Conservation (phyloP, 768 basidiomycete species). For the Boletus bicolor region DNA sequence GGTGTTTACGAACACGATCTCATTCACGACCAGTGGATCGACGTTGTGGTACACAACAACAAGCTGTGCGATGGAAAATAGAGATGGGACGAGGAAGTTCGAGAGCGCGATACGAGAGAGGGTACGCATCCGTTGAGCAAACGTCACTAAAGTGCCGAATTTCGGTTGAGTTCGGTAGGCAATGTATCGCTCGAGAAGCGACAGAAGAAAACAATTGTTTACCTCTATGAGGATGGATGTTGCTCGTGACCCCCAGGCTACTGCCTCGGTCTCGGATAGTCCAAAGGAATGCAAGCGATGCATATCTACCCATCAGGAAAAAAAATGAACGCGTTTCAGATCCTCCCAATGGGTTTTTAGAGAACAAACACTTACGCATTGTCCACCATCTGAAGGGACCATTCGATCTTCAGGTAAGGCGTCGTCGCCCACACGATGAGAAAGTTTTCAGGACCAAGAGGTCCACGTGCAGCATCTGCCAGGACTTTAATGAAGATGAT, state of each 20-base stretch:
- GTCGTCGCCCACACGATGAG: slow-evolving; percentile 18
- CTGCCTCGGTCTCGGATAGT: slow-evolving; percentile 16
- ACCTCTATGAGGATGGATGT: slow-evolving; percentile 17
- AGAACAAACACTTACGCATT: slow-evolving; percentile 21
- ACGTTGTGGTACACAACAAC: slow-evolving; percentile 29
- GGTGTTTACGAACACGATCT: slow-evolving; percentile 28
- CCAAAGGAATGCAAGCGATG: slow-evolving; percentile 28
- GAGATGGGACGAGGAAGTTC: slow-evolving; percentile 32
- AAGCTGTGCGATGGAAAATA: slow-evolving; percentile 31
- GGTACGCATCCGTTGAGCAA: slow-evolving; percentile 21
- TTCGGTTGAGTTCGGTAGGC: background rate
- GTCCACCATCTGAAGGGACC: slow-evolving; percentile 30
- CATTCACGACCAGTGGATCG: slow-evolving; percentile 21
- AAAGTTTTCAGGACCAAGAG: slow-evolving; percentile 13
- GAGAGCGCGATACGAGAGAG: slow-evolving; percentile 32
- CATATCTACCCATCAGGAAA: slow-evolving; percentile 17
- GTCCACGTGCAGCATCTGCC: slow-evolving; percentile 18
- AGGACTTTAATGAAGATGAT: slow-evolving; percentile 28
- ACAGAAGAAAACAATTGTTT: background rate
- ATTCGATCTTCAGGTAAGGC: slow-evolving; percentile 33
- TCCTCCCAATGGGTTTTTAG: background rate
- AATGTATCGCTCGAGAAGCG: background rate
- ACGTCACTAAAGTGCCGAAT: slow-evolving; percentile 11
- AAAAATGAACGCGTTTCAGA: background rate
- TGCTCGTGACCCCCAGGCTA: slow-evolving; percentile 14